A percentile compares a stretch with the other conserved stretches of the same genome.
Evolutionary conservation across 371 early-diverging fungal genomes (phyloP).

Genomic region (Syncephalastrum contaminatum): DNA sequence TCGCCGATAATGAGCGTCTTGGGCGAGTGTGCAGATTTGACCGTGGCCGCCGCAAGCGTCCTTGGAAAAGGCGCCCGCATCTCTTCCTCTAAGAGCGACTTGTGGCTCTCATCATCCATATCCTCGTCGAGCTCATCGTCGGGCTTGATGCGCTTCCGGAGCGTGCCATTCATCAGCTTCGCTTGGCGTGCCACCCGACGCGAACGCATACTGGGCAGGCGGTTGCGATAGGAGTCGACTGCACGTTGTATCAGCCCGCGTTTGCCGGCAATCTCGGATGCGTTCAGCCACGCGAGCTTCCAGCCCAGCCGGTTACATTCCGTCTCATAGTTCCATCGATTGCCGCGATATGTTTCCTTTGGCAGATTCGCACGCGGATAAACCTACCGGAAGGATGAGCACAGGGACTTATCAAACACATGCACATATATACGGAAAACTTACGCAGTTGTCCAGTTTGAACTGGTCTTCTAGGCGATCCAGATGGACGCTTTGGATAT

Average conservation of each 20-base stretch:
- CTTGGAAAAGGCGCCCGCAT: constrained; percentile 11
- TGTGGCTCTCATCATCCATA: constrained; percentile 20
- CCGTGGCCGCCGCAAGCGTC: constrained; percentile 24
- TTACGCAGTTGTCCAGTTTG: constrained; percentile 77
- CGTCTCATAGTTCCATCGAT: constrained; percentile 94
- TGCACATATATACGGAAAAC: constrained; percentile 2
- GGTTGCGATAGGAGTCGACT: constrained; percentile 92
- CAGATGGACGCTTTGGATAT: constrained; percentile 66
- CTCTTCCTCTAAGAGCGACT: constrained; percentile 5
- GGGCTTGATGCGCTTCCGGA: constrained; percentile 35
- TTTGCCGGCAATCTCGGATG: constrained; percentile 78
- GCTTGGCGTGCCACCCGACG: constrained; percentile 85
- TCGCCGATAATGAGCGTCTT: constrained; percentile 44
- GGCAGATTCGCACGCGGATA: constrained; percentile 74
- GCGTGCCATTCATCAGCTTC: constrained; percentile 58
- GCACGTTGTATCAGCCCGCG: constrained; percentile 94
- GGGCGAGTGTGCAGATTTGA: constrained; percentile 38
- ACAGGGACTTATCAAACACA: neutral
- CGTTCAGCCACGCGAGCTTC: constrained; percentile 90
- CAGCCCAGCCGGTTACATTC: constrained; percentile 91
- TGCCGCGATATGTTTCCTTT: constrained; percentile 77
- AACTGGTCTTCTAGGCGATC: constrained; percentile 68
- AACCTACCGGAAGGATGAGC: constrained; percentile 25
- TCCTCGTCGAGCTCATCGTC: constrained; percentile 18
- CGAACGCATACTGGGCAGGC: constrained; percentile 78